phyloP scores from a whole-genome alignment of 106 monocot species.

The Gastrodia elata region DNA sequence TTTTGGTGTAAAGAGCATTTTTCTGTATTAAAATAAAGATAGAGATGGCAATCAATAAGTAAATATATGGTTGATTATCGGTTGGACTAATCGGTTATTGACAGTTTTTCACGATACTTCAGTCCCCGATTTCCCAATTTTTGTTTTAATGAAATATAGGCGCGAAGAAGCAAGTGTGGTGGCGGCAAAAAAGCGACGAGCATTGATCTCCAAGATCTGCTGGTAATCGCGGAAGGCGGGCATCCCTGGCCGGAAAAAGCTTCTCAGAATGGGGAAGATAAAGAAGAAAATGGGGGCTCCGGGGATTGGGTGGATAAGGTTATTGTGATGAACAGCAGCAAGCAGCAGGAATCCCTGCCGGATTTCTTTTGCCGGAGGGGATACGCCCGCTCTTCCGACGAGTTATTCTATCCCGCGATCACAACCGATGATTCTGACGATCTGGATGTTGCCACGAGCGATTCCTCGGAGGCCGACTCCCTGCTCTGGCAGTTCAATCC shows the following conservation, averaged over 20 bases:
- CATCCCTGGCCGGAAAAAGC: constrained; percentile 42
- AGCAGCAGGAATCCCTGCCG: constrained; percentile 44
- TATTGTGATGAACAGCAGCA: constrained; percentile 60
- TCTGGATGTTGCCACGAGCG: constrained; percentile 69
- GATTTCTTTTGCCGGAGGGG: constrained; percentile 67
- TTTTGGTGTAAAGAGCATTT: too few species aligned
- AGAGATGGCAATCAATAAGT: too few species aligned
- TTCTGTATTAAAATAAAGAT: too few species aligned
- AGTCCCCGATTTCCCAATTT: neutral
- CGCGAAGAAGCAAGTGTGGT: constrained; percentile 24
- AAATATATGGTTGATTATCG: too few species aligned
- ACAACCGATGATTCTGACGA: constrained; percentile 69
- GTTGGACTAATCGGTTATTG: too few species aligned
- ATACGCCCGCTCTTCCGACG: too few species aligned
- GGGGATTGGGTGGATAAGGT: constrained; percentile 91
- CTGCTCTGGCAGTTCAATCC: constrained; percentile 53
- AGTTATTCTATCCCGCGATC: too few species aligned
- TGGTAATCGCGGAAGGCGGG: constrained; percentile 30
- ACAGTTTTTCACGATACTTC: neutral
- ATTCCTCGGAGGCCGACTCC: constrained; percentile 82
- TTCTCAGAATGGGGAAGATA: constrained; percentile 30
- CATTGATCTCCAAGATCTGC: constrained; percentile 56
- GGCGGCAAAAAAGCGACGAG: constrained; percentile 68
- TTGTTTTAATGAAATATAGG: too few species aligned
- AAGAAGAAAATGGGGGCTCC: constrained; percentile 34